A percentile compares a stretch with the other conserved stretches of the same genome.
phyloP scores from a whole-genome alignment of 75 land plant genomes.

The Adiantum capillusveneris region DNA sequence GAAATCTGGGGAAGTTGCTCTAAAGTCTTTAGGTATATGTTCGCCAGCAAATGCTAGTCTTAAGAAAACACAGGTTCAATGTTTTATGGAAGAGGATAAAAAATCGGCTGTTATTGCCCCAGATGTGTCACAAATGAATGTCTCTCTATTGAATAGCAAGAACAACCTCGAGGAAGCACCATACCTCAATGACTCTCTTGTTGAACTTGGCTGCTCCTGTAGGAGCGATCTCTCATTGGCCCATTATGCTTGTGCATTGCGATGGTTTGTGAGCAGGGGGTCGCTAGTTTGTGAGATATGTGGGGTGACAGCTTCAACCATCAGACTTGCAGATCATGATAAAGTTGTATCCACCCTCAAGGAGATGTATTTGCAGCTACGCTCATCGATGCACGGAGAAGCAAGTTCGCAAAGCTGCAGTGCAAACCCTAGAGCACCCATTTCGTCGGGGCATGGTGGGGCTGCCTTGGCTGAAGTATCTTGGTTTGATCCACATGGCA shows the following conservation, averaged over 20 bases:
- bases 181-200: conserved; percentile 23
- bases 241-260: conserved; percentile 67
- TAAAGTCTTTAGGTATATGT: conserved; percentile 43
- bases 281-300: conserved; percentile 77
- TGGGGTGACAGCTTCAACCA: conserved; percentile 40
- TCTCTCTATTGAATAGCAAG: background rate
- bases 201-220: conserved; percentile 68
- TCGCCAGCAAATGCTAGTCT: conserved; percentile 22
- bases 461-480: too few relatives aligned
- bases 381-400: background rate
- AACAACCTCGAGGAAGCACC: conserved; percentile 4
- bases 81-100: too few relatives aligned
- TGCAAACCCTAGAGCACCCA: too few relatives aligned
- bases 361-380: conserved; percentile 31
- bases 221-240: conserved; percentile 56
- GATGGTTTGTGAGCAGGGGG: conserved; percentile 71
- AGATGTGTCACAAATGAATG: background rate
- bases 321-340: conserved; percentile 39
- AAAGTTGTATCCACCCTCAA: conserved; percentile 52
- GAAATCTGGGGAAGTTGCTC: conserved; percentile 42
- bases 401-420: too few relatives aligned
- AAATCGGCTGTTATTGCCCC: too few relatives aligned
- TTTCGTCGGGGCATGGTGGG: too few relatives aligned
- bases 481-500: too few relatives aligned
- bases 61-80: background rate